phyloP scores from a whole-genome alignment of 495 filamentous ascomycete genomes.

The Penicillium robsamsonii region DNA sequence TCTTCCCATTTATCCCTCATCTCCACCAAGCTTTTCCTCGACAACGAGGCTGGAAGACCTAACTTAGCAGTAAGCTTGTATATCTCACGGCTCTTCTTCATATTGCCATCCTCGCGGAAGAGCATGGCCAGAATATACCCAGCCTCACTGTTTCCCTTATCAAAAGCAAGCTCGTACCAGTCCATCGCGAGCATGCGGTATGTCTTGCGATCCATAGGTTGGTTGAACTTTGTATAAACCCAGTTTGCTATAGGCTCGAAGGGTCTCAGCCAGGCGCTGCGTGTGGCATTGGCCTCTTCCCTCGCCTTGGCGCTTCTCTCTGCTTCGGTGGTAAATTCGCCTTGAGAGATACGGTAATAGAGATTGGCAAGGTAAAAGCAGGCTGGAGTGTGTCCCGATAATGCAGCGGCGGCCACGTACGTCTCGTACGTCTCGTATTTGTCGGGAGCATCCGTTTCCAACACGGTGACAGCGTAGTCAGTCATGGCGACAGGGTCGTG shows the following conservation, averaged over 20 bases:
- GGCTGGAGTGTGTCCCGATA: slow-evolving; percentile 24
- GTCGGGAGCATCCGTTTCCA: slow-evolving; percentile 15
- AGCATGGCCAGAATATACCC: slow-evolving; percentile 27
- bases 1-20: slow-evolving; percentile 26
- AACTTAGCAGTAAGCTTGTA: not conserved
- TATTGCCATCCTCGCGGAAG: slow-evolving; percentile 21
- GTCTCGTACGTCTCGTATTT: slow-evolving; percentile 35
- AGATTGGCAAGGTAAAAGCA: slow-evolving; percentile 38
- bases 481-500: slow-evolving; percentile 32
- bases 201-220: slow-evolving; percentile 12
- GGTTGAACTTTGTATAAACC: slow-evolving; percentile 8
- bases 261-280: not conserved
- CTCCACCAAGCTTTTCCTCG: slow-evolving; percentile 5
- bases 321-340: slow-evolving; percentile 26
- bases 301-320: slow-evolving; percentile 6
- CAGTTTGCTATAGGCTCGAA: not conserved
- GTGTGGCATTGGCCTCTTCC: not conserved
- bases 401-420: slow-evolving; percentile 37
- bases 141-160: slow-evolving; percentile 8
- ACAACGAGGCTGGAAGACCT: not conserved
- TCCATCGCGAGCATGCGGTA: slow-evolving; percentile 31
- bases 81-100: not conserved
- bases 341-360: slow-evolving; percentile 36
- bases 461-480: slow-evolving; percentile 25
- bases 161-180: slow-evolving; percentile 33